Evolutionary conservation across 139 green algal genomes (phyloP).

Genomic region (Chlorella sp.): DNA sequence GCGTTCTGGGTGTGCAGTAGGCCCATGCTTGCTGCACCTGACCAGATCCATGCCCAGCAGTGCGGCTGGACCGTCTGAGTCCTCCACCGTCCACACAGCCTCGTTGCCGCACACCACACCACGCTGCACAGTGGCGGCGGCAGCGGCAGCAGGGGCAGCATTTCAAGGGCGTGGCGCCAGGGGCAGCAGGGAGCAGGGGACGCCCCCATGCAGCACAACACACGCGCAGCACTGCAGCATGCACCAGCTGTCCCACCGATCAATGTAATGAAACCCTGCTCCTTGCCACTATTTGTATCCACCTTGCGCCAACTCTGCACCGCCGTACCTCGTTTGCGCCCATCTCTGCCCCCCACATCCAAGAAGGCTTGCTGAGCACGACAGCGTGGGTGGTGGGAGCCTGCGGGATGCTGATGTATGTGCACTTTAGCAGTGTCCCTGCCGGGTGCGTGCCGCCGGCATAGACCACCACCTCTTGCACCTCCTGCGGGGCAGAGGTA

Average conservation of each 20-base stretch:
- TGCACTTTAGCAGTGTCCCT: slow-evolving; percentile 1
- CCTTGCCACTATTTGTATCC: neutral
- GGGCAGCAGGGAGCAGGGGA: neutral
- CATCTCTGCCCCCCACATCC: slow-evolving; percentile 50
- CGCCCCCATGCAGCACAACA: too few species aligned
- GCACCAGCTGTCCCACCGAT: too few species aligned
- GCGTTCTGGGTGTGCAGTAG: neutral
- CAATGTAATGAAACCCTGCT: neutral
- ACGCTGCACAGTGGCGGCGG: neutral
- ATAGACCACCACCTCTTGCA: slow-evolving; percentile 39
- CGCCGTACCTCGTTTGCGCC: slow-evolving; percentile 30
- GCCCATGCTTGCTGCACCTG: neutral
- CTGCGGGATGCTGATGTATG: slow-evolving; percentile 43
- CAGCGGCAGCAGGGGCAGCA: too few species aligned
- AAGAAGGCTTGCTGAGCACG: slow-evolving; percentile 35
- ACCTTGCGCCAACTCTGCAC: neutral
- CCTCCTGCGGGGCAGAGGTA: neutral
- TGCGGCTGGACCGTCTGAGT: slow-evolving; percentile 2
- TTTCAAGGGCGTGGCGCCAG: too few species aligned
- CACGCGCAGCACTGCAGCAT: too few species aligned
- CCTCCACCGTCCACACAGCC: slow-evolving; percentile 43
- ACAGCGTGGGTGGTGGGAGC: slow-evolving; percentile 4
- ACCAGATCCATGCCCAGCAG: slow-evolving; percentile 49
- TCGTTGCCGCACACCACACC: slow-evolving; percentile 45
- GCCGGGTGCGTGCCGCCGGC: neutral